Evolutionary conservation across 495 filamentous ascomycete species (phyloP).

Genomic region (Pyronema omphalodes): DNA sequence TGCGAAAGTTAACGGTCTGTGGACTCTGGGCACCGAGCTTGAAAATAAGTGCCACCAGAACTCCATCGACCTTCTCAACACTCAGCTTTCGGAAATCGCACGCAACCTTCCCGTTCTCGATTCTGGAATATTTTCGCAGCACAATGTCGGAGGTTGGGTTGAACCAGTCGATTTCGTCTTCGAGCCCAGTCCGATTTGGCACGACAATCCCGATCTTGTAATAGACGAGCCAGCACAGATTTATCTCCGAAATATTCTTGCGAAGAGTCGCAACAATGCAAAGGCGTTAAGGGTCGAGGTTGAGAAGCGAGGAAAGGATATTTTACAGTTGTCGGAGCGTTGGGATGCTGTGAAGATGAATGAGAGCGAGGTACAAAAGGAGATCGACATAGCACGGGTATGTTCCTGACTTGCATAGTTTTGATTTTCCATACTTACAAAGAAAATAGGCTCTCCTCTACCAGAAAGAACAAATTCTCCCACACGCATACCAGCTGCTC

Average conservation of each 20-base stretch:
- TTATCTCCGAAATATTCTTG: conserved; percentile 76
- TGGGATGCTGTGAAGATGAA: conserved; percentile 42
- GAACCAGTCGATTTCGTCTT: conserved; percentile 73
- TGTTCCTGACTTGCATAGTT: background rate
- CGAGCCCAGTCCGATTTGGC: conserved; percentile 93
- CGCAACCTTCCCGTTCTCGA: conserved; percentile 78
- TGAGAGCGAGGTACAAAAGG: conserved; percentile 16
- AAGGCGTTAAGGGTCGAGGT: conserved; percentile 61
- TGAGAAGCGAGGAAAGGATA: conserved; percentile 66
- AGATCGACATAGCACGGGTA: conserved; percentile 21
- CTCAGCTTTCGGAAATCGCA: conserved; percentile 61
- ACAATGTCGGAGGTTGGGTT: conserved; percentile 63
- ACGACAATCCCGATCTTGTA: conserved; percentile 72
- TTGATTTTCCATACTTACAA: background rate
- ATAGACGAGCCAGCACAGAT: conserved; percentile 70
- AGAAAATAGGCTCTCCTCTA: conserved; percentile 33
- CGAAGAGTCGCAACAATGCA: conserved; percentile 70
- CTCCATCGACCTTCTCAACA: conserved; percentile 48
- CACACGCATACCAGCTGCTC: conserved; percentile 66
- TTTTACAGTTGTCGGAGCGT: conserved; percentile 50
- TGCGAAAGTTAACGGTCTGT: conserved; percentile 62
- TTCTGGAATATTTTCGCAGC: conserved; percentile 89
- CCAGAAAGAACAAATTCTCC: conserved; percentile 66
- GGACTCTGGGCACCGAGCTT: conserved; percentile 61
- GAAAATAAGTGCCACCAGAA: conserved; percentile 54